Percentiles rank a stretch among this genome's conserved stretches.
These are phyloP conservation scores for Magnusiomyces sp. DNA, from an alignment of 1,139 yeast genomes.

Conservation along the genomic window DNA sequence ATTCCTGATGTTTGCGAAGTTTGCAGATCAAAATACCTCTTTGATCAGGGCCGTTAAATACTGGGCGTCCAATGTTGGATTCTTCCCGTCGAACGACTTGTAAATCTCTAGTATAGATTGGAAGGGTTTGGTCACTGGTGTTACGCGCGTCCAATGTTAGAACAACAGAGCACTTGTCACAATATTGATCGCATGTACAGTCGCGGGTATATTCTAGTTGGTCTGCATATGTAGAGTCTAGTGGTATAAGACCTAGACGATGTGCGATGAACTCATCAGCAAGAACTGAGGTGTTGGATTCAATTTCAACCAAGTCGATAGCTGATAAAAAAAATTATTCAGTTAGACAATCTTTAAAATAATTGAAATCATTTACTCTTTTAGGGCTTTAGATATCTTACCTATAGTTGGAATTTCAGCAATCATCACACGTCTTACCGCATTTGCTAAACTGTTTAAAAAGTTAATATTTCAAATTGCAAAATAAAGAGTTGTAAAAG, in stretches of 20 bases:
- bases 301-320: conserved; percentile 92
- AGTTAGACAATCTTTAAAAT: background rate
- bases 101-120: conserved; percentile 82
- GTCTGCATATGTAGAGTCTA: conserved; percentile 78
- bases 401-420: conserved; percentile 85
- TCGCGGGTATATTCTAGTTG: conserved; percentile 65
- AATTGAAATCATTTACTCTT: too few species aligned
- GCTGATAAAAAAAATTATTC: conserved; percentile 39
- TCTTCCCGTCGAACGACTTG: conserved; percentile 30
- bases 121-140: conserved; percentile 79
- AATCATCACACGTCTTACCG: conserved; percentile 82
- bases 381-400: too few species aligned
- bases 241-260: conserved; percentile 83
- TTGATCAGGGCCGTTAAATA: conserved; percentile 64
- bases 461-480: too few species aligned
- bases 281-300: conserved; percentile 82
- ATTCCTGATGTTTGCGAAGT: conserved; percentile 86
- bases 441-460: conserved; percentile 61
- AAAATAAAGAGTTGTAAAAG: too few species aligned
- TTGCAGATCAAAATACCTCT: conserved; percentile 87
- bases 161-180: conserved; percentile 89
- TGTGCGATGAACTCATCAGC: conserved; percentile 97
- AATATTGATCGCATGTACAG: conserved; percentile 96
- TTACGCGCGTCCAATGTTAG: conserved; percentile 80
- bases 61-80: conserved; percentile 59